A percentile compares a stretch with the other conserved stretches of the same genome.
Evolutionary conservation across 495 filamentous ascomycete genomes (phyloP).

Genomic region (Aspergillus incahuasiensis): DNA sequence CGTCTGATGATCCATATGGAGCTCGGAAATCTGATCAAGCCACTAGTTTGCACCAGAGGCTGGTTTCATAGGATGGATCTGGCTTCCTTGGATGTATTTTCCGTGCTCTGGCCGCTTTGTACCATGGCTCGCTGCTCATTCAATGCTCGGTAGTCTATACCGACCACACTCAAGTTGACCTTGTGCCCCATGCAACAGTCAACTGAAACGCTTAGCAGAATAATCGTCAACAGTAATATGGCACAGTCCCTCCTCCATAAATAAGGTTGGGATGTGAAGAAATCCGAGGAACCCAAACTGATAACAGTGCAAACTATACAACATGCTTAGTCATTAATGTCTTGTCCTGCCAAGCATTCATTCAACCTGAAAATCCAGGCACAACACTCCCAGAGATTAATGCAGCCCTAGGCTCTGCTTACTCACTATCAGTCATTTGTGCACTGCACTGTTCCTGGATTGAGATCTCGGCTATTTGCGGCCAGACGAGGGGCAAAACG

Average conservation of each 20-base stretch:
- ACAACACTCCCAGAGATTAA: neutral
- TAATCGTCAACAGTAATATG: too few relatives aligned
- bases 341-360: neutral
- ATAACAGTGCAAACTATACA: too few relatives aligned
- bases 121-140: neutral
- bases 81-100: neutral
- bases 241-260: too few relatives aligned
- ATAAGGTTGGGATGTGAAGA: too few relatives aligned
- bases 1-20: neutral
- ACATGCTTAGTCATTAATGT: neutral
- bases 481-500: constrained; percentile 6
- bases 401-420: neutral
- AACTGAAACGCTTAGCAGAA: neutral
- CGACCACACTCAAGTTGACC: neutral
- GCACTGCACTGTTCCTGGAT: neutral
- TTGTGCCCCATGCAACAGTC: neutral
- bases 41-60: neutral
- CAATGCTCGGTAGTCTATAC: neutral
- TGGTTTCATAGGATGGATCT: neutral
- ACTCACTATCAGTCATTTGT: neutral
- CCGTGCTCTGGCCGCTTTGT: neutral
- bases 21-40: neutral
- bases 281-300: too few relatives aligned
- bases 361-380: neutral
- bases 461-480: constrained; percentile 2